Evolutionary conservation across 2,329 filamentous ascomycete species (phyloP).

Genomic region (Massarina eburnea): DNA sequence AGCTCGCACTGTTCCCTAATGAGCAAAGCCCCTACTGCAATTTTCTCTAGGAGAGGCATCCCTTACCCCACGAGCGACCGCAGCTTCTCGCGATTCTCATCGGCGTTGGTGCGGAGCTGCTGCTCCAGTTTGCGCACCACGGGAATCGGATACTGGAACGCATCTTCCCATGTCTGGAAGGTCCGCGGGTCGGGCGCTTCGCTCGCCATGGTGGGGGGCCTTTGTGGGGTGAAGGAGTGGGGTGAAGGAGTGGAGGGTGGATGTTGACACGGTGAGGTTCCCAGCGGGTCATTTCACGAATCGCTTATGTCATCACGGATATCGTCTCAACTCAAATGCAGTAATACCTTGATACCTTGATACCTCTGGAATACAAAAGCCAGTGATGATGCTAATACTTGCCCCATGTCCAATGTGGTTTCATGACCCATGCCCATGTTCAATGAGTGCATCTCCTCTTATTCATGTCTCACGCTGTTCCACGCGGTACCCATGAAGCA

Average conservation of each 20-base stretch:
- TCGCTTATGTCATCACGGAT: neutral
- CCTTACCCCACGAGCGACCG: conserved; percentile 66
- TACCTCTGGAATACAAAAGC: no score
- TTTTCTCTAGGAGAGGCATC: neutral
- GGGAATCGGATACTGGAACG: conserved; percentile 66
- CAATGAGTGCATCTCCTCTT: no score
- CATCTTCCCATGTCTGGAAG: conserved; percentile 66
- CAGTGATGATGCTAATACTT: neutral
- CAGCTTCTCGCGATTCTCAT: conserved; percentile 66
- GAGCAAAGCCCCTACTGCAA: neutral
- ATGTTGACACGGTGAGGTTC: conserved; percentile 9
- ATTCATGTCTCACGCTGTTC: no score
- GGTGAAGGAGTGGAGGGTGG: neutral
- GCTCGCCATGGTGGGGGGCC: conserved; percentile 48
- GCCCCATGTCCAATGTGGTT: neutral
- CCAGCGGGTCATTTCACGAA: neutral
- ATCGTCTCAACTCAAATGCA: no score
- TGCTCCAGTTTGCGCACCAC: conserved; percentile 64
- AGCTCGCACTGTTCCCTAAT: conserved; percentile 58
- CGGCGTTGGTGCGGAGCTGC: conserved; percentile 63
- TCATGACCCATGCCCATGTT: neutral
- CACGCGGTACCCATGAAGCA: no score
- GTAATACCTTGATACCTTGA: no score
- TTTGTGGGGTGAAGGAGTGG: neutral
- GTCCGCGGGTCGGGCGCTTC: conserved; percentile 59